Base-by-base conservation (phyloP, 1,139 yeast species). In the Scheffersomyces parashehatae region DNA sequence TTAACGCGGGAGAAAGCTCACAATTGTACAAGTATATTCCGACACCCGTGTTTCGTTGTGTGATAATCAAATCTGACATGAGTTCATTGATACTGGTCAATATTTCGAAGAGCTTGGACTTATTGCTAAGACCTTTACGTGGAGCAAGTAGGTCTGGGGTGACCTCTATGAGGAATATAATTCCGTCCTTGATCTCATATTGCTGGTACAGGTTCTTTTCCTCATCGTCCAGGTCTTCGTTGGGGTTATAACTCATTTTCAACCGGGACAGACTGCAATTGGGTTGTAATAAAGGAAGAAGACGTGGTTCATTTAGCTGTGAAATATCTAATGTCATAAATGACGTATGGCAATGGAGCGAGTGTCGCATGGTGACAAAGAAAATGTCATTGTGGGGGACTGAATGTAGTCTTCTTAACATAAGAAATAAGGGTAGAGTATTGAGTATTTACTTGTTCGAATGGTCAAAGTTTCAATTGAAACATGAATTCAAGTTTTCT, bases 1-100 rank as follows among this genome's bases (percentile, higher is more conserved):
- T 69, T 9, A 45, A 28, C 1, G 54, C 49, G 7, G 56, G 55
- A 4, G 65, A 45, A 48, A 55, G 48, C 40, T 52, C 60, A 49
- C 82, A 70, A 53, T 83, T 80, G 62, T 80, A 81, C 24, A 85
- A 59, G 54, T 81, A 84, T 38, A 85, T 74, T 0, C 90, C 91
- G 30, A 85, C 67, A 0, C 89, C 90, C 0, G 89, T 81, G 45
- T 71, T 72, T 2, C 87, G 85, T 44, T 78, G 60, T 0, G 84
- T 73, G 35, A 82, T 80, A 1, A 82, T 75, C 46, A 84, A 64
- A 36, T 80, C 83, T 4, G 80, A 68, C 70, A 83, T 75, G 39
- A 85, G 64, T 8, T 76, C 80, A 45, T 74, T 67, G 24, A 85
- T 63, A n/a, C 83, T 71, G 12, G 69, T 67, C 28, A 85, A 59